Conservation (phyloP, 495 filamentous ascomycete genomes). For the Acidiella bohemica region DNA sequence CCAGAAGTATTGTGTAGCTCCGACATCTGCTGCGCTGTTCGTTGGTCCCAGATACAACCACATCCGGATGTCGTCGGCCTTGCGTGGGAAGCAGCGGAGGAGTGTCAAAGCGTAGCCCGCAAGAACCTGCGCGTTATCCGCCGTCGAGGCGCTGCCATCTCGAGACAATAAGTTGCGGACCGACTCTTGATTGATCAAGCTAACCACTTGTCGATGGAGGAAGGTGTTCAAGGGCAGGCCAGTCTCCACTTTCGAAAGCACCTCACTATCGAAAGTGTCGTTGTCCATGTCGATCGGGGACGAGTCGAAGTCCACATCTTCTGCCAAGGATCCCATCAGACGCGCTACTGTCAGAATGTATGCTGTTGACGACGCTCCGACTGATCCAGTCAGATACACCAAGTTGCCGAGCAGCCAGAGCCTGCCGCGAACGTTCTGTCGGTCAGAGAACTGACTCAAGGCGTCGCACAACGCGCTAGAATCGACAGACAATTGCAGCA, state of each 20-base stretch:
- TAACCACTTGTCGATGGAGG: constrained; percentile 39
- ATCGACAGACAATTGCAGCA: constrained; percentile 11
- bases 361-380: constrained; percentile 45
- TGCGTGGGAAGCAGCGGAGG: constrained; percentile 69
- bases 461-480: constrained; percentile 4
- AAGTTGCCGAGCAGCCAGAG: constrained; percentile 73
- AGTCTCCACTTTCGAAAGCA: constrained; percentile 10
- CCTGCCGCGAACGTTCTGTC: constrained; percentile 12
- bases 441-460: background rate
- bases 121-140: constrained; percentile 51
- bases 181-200: constrained; percentile 48
- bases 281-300: constrained; percentile 15
- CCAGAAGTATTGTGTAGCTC: constrained; percentile 86
- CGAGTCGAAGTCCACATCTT: constrained; percentile 43
- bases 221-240: constrained; percentile 22
- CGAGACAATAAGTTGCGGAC: constrained; percentile 21
- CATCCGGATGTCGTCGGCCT: constrained; percentile 86
- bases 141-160: constrained; percentile 5
- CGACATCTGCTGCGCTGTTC: constrained; percentile 36
- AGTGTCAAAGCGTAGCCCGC: constrained; percentile 81
- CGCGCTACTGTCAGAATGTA: constrained; percentile 38
- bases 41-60: constrained; percentile 79
- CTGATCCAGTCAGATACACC: constrained; percentile 53
- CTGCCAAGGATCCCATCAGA: constrained; percentile 47
- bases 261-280: constrained; percentile 10